Evolutionary conservation across 352 stramenopile genomes (phyloP), one percentile per base, ranked within the genome.

Genomic region (Aphanomyces cochlioides): DNA sequence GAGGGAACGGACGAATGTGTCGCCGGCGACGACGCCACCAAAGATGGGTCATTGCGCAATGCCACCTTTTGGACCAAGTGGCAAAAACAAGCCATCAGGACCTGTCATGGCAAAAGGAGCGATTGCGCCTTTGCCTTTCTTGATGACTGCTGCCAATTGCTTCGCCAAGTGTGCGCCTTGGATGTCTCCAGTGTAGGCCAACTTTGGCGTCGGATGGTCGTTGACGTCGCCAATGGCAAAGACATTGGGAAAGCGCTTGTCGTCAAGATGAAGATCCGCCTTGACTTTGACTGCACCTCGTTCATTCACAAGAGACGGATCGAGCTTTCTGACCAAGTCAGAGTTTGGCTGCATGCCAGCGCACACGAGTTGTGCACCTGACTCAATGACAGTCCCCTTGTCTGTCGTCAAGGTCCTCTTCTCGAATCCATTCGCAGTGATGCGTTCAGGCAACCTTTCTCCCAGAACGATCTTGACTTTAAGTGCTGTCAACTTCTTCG

Each of bases 321-420:
- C 79, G 69, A 89, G 79, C 38, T 54, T 39, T 17, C 34, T 41
- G 3, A 83, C 61, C n/a, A 83, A 66, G 57, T 78, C 57, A 15
- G 61, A 40, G 6, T 75, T 61, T 5, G 74, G 74, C 5, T 63
- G 15, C 45, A 76, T 79, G n/a, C 78, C 78, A n/a, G 56, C 66
- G 39, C 79, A 87, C 19, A 86, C 54, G 4, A 89, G 47, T 67
- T 88, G 80, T n/a, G 88, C 75, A 54, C 88, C 80, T 7, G 79
- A 79, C 47, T 78, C 73, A 41, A 89, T 78, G 17, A 38, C 45
- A 21, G 75, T 86, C 56, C 78, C 78, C 40, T 83, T 86, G 72
- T 75, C 60, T 0, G 79, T 83, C 39, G 21, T 53, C 12, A 90
- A 40, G 5, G 70, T 79, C 38, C 75, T 73, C 50, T 78, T 81